Base-by-base conservation (phyloP, 768 basidiomycete genomes). In the Tephrocybe rancida region DNA sequence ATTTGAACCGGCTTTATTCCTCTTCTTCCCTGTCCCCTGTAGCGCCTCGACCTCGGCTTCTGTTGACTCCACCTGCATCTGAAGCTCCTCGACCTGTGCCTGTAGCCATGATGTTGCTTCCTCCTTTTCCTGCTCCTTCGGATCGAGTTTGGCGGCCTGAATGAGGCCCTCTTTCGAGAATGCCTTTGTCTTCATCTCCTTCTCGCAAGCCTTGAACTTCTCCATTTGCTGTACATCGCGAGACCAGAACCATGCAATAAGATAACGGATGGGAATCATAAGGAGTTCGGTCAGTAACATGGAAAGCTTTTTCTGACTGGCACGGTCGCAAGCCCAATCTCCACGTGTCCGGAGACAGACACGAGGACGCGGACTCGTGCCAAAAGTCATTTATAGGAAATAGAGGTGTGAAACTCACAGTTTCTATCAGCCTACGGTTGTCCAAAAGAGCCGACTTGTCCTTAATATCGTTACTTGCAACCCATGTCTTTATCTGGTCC, bases 111-210 rank as follows among this genome's bases (percentile, higher is more conserved):
- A 73, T 14, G 85, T 88, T 11, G 88, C 85, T 64, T 98, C 96
- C 61, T 88, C 81, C 72, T 98, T 98, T 73, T 95, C 94, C 75
- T 97, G 94, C 52, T 96, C 94, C 67, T 93, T 95, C 50, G 97
- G 97, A 72, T 98, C 97, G 21, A 98, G 86, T 65, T 92, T 94
- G 32, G 92, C 83, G 10, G 94, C 92, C 55, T 95, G 92, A 56
- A 89, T 97, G 37, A 99, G 80, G 37, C 97, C 97, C 72, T 98
- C 97, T 67, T 98, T 99, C 18, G 95, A 98, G 73, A 98, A 99
- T 0, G 97, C 97, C 71, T 99, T 99, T 54, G 97, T 98, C 82
- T 99, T 99, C 96, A 98, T 98, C 75, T 99, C 97, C 78, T 98
- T 99, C 77, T 99, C 97, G 74, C 95, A 95, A 21, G 96, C 96